Evolutionary conservation across 768 basidiomycete species (phyloP).

Genomic region (Cystobasidiopsis lactophilus): DNA sequence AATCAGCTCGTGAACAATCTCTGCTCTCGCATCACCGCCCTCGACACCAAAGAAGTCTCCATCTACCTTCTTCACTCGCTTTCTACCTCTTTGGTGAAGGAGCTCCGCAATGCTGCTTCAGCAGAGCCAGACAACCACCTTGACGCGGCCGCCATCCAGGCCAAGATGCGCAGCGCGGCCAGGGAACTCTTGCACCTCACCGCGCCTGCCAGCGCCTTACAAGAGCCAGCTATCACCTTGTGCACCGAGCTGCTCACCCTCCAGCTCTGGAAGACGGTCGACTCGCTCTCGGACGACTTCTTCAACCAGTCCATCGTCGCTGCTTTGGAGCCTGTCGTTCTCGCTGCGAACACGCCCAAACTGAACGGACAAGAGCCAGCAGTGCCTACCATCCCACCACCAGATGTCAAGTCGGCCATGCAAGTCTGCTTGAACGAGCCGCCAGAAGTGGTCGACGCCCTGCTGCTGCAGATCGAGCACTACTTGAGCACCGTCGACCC

Average conservation of each 20-base stretch:
- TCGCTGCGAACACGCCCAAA: background rate
- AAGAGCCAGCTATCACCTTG: slow-evolving; percentile 4
- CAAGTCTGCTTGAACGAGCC: background rate
- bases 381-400: background rate
- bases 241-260: slow-evolving; percentile 7
- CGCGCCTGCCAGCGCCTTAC: background rate
- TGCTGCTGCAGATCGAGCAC: slow-evolving; percentile 5
- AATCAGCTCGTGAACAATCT: slow-evolving; percentile 6
- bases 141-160: background rate
- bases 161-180: background rate
- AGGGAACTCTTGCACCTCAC: slow-evolving; percentile 4
- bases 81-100: slow-evolving; percentile 3
- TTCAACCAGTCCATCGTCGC: slow-evolving; percentile 6
- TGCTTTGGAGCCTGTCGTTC: background rate
- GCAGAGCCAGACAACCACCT: background rate
- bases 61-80: slow-evolving; percentile 11
- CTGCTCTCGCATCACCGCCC: background rate
- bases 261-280: slow-evolving; percentile 6
- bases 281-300: slow-evolving; percentile 4
- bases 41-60: slow-evolving; percentile 8
- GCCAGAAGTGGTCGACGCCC: slow-evolving; percentile 1
- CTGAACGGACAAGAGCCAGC: too few relatives aligned
- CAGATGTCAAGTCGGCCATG: background rate
- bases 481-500: slow-evolving; percentile 2
- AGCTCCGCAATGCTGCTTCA: background rate